Evolutionary conservation across 2,329 filamentous ascomycete species (phyloP).

Genomic region (Xylariaceae sp.): DNA sequence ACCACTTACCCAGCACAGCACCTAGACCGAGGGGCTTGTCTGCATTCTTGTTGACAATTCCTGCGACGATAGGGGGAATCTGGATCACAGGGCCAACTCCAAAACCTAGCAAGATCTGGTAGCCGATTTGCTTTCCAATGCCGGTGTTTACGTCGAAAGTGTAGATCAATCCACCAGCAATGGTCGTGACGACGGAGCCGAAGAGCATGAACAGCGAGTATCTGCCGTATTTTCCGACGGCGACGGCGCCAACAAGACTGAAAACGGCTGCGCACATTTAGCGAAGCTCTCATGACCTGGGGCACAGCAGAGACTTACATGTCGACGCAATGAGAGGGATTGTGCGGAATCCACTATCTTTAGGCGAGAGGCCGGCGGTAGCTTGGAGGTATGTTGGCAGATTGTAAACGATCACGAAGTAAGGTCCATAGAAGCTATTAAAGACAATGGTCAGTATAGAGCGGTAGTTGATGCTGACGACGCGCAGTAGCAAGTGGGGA

Average conservation of each 20-base stretch:
- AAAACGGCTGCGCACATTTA: too few species aligned
- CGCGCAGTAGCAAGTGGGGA: too few species aligned
- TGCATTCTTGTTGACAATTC: too few species aligned
- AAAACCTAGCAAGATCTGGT: slow-evolving; percentile 45
- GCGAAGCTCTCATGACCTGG: too few species aligned
- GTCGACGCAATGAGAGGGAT: slow-evolving; percentile 46
- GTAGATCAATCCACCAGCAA: slow-evolving; percentile 44
- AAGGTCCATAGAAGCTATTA: too few species aligned
- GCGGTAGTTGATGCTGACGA: too few species aligned
- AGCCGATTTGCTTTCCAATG: slow-evolving; percentile 50
- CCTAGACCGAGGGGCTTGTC: too few species aligned
- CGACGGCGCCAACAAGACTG: too few species aligned
- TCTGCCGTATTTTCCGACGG: slow-evolving; percentile 38
- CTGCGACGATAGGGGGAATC: slow-evolving; percentile 47
- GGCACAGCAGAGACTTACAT: too few species aligned
- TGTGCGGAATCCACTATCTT: slow-evolving; percentile 44
- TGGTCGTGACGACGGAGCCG: slow-evolving; percentile 43
- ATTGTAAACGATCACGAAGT: too few species aligned
- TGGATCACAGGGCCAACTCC: slow-evolving; percentile 42
- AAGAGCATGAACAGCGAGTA: slow-evolving; percentile 46
- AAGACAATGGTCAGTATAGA: too few species aligned
- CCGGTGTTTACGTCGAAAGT: slow-evolving; percentile 37
- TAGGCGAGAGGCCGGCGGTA: slow-evolving; percentile 42
- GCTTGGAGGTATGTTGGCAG: slow-evolving; percentile 52
- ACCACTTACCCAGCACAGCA: too few species aligned